Conservation (phyloP, 352 stramenopile species). For the Globisporangium yorkense region DNA sequence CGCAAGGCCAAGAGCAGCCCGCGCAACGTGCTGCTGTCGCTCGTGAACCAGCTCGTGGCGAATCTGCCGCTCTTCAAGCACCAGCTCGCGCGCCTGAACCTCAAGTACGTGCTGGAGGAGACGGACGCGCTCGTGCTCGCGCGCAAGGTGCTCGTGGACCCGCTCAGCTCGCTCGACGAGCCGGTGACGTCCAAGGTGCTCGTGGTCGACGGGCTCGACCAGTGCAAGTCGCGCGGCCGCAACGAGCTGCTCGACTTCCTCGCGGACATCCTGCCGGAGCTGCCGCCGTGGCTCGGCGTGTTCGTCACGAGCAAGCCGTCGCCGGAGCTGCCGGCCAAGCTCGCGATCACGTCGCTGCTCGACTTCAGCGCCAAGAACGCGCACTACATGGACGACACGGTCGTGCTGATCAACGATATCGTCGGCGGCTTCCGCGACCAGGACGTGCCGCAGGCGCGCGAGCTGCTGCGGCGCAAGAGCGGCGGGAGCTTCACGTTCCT, state of each 20-base stretch:
- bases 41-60: constrained; percentile 76
- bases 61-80: constrained; percentile 72
- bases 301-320: constrained; percentile 67
- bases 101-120: constrained; percentile 79
- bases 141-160: constrained; percentile 70
- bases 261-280: constrained; percentile 42
- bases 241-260: constrained; percentile 77
- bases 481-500: constrained; percentile 74
- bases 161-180: constrained; percentile 59
- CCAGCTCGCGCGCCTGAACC: constrained; percentile 74
- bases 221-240: constrained; percentile 37
- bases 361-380: constrained; percentile 69
- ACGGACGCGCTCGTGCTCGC: constrained; percentile 59
- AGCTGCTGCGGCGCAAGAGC: constrained; percentile 61
- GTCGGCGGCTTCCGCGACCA: constrained; percentile 35
- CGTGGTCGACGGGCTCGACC: constrained; percentile 69
- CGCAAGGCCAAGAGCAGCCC: constrained; percentile 62
- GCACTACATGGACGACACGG: constrained; percentile 49
- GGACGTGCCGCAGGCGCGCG: constrained; percentile 36
- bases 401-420: constrained; percentile 55
- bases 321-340: constrained; percentile 42
- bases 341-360: constrained; percentile 65
- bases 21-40: constrained; percentile 67
- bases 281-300: constrained; percentile 67
- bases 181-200: constrained; percentile 56